Percentiles rank a stretch among this genome's conserved stretches.
phyloP scores from a whole-genome alignment of 371 early-diverging fungal species.

The Mortierella sp. region DNA sequence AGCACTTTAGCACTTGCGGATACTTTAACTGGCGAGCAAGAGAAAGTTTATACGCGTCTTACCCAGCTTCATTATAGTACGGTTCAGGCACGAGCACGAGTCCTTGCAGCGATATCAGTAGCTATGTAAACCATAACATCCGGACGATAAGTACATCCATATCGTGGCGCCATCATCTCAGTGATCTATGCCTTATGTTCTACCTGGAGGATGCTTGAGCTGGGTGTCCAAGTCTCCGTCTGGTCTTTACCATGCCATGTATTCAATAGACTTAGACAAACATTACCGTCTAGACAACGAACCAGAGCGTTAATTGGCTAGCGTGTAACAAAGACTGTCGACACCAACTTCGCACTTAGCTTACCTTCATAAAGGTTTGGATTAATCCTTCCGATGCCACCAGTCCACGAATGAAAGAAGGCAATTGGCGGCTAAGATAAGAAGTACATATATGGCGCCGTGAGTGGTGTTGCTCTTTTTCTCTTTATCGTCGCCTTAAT shows the following conservation, averaged over 20 bases:
- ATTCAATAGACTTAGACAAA: conserved; percentile 63
- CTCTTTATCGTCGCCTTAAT: not conserved
- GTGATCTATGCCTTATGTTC: too few relatives aligned
- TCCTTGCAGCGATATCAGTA: conserved; percentile 64
- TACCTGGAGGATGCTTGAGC: conserved; percentile 61
- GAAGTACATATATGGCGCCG: not conserved
- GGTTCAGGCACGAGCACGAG: conserved; percentile 63
- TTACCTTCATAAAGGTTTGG: conserved; percentile 65
- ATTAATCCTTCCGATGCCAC: conserved; percentile 61
- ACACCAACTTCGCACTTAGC: not conserved
- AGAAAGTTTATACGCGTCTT: conserved; percentile 16
- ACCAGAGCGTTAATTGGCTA: too few relatives aligned
- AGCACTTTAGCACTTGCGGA: too few relatives aligned
- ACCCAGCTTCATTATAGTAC: conserved; percentile 69
- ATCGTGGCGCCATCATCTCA: too few relatives aligned
- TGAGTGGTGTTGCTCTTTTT: not conserved
- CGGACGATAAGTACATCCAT: too few relatives aligned
- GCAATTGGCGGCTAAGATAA: conserved; percentile 54
- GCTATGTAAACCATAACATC: conserved; percentile 27
- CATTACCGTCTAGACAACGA: conserved; percentile 55
- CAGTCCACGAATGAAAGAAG: conserved; percentile 63
- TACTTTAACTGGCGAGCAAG: too few relatives aligned
- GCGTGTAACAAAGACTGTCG: not conserved
- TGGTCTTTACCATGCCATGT: conserved; percentile 67
- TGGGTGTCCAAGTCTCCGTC: conserved; percentile 63